Evolutionary conservation across 2,329 filamentous ascomycete species (phyloP).

Genomic region (Neonectria ditissima): DNA sequence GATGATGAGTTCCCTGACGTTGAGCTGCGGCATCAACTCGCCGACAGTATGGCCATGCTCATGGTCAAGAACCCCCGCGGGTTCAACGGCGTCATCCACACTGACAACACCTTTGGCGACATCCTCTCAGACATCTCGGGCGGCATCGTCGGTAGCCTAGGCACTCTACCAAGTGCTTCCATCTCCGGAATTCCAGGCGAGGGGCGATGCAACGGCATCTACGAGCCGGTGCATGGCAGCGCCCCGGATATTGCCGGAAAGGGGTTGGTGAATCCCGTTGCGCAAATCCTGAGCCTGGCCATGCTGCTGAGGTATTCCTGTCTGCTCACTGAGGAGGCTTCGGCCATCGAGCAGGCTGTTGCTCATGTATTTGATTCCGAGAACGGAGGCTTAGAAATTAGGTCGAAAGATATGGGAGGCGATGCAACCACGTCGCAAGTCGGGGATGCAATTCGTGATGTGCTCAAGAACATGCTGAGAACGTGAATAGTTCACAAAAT

Average conservation of each 20-base stretch:
- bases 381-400: slow-evolving; percentile 59
- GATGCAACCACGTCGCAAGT: slow-evolving; percentile 73
- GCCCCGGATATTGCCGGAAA: slow-evolving; percentile 81
- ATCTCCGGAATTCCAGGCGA: slow-evolving; percentile 56
- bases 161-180: slow-evolving; percentile 59
- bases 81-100: slow-evolving; percentile 61
- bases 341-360: slow-evolving; percentile 73
- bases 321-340: slow-evolving; percentile 69
- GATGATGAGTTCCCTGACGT: slow-evolving; percentile 57
- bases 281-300: slow-evolving; percentile 76
- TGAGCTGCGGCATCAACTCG: slow-evolving; percentile 58
- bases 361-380: slow-evolving; percentile 70
- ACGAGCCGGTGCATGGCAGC: slow-evolving; percentile 80
- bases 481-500: not conserved
- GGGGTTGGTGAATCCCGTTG: slow-evolving; percentile 78
- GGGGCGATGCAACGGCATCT: slow-evolving; percentile 73
- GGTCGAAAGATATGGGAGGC: slow-evolving; percentile 75
- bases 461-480: slow-evolving; percentile 17
- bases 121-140: slow-evolving; percentile 60
- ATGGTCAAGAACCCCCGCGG: slow-evolving; percentile 60
- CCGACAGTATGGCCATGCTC: slow-evolving; percentile 61
- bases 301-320: slow-evolving; percentile 83
- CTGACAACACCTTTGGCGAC: slow-evolving; percentile 62
- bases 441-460: slow-evolving; percentile 66
- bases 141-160: slow-evolving; percentile 60